Conservation (phyloP, 108 stramenopile species). For the Cylindrotheca fusiformis region DNA sequence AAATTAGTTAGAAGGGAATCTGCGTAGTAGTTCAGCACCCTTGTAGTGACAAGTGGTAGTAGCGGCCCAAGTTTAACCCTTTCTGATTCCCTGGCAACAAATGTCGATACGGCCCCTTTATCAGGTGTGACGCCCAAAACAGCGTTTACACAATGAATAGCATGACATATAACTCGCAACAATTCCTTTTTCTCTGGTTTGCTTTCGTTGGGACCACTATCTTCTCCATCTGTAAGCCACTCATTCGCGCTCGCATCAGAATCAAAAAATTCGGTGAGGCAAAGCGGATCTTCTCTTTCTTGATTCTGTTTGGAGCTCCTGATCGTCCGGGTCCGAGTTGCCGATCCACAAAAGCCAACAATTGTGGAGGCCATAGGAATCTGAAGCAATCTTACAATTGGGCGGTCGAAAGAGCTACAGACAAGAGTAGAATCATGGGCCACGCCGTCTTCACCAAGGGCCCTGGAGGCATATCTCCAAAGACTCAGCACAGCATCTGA, state of each 20-base stretch:
- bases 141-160: constrained; percentile 58
- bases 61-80: constrained; percentile 44
- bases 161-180: constrained; percentile 56
- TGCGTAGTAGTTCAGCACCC: constrained; percentile 65
- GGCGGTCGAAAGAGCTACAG: constrained; percentile 33
- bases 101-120: constrained; percentile 31
- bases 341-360: constrained; percentile 64
- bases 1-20: constrained; percentile 59
- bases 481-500: constrained; percentile 50
- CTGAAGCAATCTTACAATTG: constrained; percentile 28
- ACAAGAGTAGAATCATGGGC: constrained; percentile 10
- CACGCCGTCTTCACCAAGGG: constrained; percentile 1
- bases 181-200: constrained; percentile 23
- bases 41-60: constrained; percentile 56
- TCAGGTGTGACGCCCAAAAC: constrained; percentile 50
- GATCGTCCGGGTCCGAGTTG: constrained; percentile 22
- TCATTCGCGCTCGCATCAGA: constrained; percentile 72
- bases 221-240: constrained; percentile 32
- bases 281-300: constrained; percentile 8
- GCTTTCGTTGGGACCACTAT: constrained; percentile 9
- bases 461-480: constrained; percentile 49
- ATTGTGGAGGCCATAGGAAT: constrained; percentile 57
- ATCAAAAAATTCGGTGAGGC: constrained; percentile 64
- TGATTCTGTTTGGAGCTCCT: not conserved
- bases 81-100: constrained; percentile 10